Percentiles rank a stretch among this genome's conserved stretches.
Evolutionary conservation across 768 basidiomycete genomes (phyloP).

Genomic region (Mycena polygramma): DNA sequence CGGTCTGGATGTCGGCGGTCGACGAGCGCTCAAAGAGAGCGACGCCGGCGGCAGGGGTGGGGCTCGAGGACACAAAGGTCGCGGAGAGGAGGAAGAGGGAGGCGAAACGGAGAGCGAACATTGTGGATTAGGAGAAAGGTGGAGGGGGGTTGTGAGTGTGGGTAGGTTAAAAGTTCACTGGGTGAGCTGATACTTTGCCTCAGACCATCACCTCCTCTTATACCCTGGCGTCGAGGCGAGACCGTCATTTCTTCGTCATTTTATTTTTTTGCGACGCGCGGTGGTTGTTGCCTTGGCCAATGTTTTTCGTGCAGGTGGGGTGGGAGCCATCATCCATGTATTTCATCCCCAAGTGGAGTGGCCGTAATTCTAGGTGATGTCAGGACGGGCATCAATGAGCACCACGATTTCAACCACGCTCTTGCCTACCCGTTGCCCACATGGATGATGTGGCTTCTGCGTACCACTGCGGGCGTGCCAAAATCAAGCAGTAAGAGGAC

Average conservation of each 20-base stretch:
- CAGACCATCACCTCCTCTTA: not conserved
- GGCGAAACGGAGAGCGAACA: slow-evolving; percentile 36
- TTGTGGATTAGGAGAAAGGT: slow-evolving; percentile 10
- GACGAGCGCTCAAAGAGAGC: slow-evolving; percentile 25
- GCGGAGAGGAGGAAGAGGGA: slow-evolving; percentile 27
- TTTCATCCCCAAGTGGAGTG: slow-evolving; percentile 15
- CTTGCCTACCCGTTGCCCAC: not conserved
- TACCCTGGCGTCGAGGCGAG: not conserved
- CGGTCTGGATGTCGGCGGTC: slow-evolving; percentile 39
- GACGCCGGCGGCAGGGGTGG: slow-evolving; percentile 15
- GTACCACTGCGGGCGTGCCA: too few species aligned
- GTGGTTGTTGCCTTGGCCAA: not conserved
- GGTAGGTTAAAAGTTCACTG: not conserved
- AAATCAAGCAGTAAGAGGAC: too few species aligned
- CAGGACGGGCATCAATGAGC: slow-evolving; percentile 1
- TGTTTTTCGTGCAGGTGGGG: slow-evolving; percentile 4
- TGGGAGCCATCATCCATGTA: slow-evolving; percentile 10
- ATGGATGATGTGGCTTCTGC: too few species aligned
- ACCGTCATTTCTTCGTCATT: not conserved
- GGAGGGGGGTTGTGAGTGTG: not conserved
- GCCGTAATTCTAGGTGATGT: slow-evolving; percentile 12
- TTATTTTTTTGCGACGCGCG: not conserved
- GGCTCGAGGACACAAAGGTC: slow-evolving; percentile 33
- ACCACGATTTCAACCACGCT: not conserved
- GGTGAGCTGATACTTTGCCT: slow-evolving; percentile 3